phyloP scores from a whole-genome alignment of 768 basidiomycete species.

The Kwoniella europaea region DNA sequence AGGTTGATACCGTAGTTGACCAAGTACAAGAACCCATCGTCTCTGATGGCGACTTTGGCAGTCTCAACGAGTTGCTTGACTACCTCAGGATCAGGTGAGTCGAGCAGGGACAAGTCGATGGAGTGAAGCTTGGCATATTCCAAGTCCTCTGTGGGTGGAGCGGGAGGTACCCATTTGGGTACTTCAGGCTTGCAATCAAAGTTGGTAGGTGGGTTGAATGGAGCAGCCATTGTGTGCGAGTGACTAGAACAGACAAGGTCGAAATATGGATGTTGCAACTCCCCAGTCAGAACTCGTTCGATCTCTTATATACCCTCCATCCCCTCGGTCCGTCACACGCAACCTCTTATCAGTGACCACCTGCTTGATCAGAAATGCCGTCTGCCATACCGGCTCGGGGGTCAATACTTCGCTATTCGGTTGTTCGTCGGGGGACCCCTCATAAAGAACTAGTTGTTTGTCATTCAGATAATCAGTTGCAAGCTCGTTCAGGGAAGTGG shows the following conservation, averaged over 20 bases:
- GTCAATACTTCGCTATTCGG: neutral
- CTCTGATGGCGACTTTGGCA: conserved; percentile 25
- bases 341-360: neutral
- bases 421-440: conserved; percentile 3
- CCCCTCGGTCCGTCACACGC: conserved; percentile 2
- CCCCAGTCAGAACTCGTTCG: neutral
- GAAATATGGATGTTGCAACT: neutral
- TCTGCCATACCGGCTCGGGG: neutral
- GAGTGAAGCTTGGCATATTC: conserved; percentile 24
- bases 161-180: conserved; percentile 14
- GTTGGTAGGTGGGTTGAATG: conserved; percentile 34
- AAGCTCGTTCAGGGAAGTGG: neutral
- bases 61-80: conserved; percentile 18
- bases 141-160: conserved; percentile 11
- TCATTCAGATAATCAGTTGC: neutral
- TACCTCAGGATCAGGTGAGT: conserved; percentile 20
- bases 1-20: conserved; percentile 27
- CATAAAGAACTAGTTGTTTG: neutral
- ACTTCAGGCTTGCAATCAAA: conserved; percentile 15
- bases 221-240: conserved; percentile 25
- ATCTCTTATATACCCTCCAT: neutral
- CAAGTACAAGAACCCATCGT: conserved; percentile 34
- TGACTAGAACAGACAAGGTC: neutral
- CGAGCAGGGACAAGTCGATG: conserved; percentile 30
- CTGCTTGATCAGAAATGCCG: neutral